A percentile compares a stretch with the other conserved stretches of the same genome.
These are phyloP conservation scores for Phytophthora sp. DNA, from an alignment of 352 stramenopile species.

Conservation along the genomic window DNA sequence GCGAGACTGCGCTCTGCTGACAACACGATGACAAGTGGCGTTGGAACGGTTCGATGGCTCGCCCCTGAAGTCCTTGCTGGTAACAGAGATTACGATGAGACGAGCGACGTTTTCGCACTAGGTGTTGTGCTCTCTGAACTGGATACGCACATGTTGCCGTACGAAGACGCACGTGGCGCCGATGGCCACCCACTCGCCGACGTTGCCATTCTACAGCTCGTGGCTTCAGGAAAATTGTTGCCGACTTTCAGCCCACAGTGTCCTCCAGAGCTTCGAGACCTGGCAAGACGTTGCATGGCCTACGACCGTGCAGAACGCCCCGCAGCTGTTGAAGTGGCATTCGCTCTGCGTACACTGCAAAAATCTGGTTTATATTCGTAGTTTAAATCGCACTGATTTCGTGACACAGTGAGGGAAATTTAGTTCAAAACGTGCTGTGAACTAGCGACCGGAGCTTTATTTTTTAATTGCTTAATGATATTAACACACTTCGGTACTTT, in stretches of 20 bases:
- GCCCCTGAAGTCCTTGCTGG: constrained; percentile 59
- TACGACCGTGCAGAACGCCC: constrained; percentile 45
- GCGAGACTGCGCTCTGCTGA: constrained; percentile 43
- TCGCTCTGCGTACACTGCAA: constrained; percentile 50
- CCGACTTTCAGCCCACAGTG: constrained; percentile 51
- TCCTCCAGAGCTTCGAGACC: constrained; percentile 41
- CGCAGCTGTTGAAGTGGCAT: constrained; percentile 57
- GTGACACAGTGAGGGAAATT: no score
- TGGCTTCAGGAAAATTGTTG: constrained; percentile 47
- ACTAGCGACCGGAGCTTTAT: no score
- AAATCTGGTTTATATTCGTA: no score
- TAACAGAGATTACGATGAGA: constrained; percentile 54
- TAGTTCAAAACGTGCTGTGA: neutral
- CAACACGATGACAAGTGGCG: constrained; percentile 58
- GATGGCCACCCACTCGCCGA: constrained; percentile 46
- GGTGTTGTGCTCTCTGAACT: constrained; percentile 65
- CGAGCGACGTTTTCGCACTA: constrained; percentile 57
- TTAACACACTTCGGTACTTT: no score
- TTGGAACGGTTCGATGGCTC: constrained; percentile 61
- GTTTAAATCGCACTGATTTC: no score
- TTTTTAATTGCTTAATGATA: no score
- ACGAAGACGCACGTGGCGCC: constrained; percentile 41
- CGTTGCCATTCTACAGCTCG: constrained; percentile 59
- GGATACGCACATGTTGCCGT: constrained; percentile 65
- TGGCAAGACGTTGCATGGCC: constrained; percentile 53